Conservation (phyloP, 148 eudicot genomes). For the Vaccinium macrocarpon region DNA sequence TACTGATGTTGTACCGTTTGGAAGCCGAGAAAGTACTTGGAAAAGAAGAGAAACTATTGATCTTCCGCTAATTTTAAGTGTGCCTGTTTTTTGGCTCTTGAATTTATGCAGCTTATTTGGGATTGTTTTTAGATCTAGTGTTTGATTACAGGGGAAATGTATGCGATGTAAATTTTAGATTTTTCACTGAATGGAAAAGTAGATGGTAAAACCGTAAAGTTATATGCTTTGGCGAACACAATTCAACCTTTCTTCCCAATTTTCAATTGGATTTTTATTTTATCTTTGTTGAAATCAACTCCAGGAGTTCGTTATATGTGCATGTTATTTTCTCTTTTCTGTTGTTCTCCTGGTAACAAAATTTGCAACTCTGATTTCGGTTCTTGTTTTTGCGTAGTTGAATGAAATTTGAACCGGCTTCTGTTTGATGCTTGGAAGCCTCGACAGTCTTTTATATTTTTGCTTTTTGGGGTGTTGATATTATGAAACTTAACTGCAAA, state of each 20-base stretch:
- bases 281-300: not conserved
- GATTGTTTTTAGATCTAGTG: slow-evolving; percentile 1
- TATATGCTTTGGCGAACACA: not conserved
- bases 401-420: not conserved
- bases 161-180: not conserved
- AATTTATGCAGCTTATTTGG: not conserved
- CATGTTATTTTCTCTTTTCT: not conserved
- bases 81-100: not conserved
- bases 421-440: not conserved
- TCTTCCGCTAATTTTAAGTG: not conserved
- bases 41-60: not conserved
- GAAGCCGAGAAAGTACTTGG: not conserved
- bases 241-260: not conserved
- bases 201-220: not conserved
- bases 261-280: not conserved
- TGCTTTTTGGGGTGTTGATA: not conserved
- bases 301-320: not conserved
- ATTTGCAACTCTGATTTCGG: not conserved
- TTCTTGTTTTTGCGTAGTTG: not conserved
- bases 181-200: not conserved
- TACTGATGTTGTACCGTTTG: not conserved
- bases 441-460: not conserved
- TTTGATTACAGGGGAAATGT: not conserved
- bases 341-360: not conserved
- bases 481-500: not conserved